Evolutionary conservation across 1,284 basidiomycete species (phyloP).

Genomic region (Ustilago shanxiensis): DNA sequence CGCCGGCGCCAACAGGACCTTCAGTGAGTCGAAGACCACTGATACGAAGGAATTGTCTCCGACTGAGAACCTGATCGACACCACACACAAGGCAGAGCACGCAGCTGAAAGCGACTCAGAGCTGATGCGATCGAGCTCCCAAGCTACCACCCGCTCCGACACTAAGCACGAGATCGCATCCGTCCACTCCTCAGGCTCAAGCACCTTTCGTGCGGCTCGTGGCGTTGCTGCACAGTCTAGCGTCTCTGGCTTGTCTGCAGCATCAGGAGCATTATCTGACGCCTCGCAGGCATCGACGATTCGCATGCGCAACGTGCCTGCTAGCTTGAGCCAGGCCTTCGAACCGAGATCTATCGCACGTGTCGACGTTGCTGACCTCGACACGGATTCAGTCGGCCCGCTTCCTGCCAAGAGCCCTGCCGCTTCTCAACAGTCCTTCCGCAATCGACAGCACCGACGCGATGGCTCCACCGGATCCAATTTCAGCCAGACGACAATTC

Average conservation of each 20-base stretch:
- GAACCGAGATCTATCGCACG: not conserved
- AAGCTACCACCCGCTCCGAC: conserved; percentile 37
- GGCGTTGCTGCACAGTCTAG: conserved; percentile 9
- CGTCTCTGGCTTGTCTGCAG: conserved; percentile 11
- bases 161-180: conserved; percentile 42
- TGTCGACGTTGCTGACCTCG: conserved; percentile 3
- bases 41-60: not conserved
- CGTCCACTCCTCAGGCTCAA: conserved; percentile 23
- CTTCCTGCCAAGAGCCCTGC: conserved; percentile 29
- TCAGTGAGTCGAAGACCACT: not conserved
- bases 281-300: conserved; percentile 15
- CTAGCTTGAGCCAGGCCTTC: not conserved
- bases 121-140: conserved; percentile 26
- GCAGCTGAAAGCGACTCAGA: conserved; percentile 8
- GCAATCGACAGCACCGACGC: conserved; percentile 27
- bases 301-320: conserved; percentile 6
- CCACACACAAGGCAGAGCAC: not conserved
- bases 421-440: conserved; percentile 24
- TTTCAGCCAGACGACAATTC: conserved; percentile 27
- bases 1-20: not conserved
- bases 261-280: conserved; percentile 14
- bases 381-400: conserved; percentile 26
- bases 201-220: conserved; percentile 27
- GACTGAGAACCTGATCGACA: conserved; percentile 3
- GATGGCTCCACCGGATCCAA: conserved; percentile 22